Percentiles rank a stretch among this genome's conserved stretches.
These are phyloP conservation scores for Sordariomycetes sp. DNA, from an alignment of 2,329 filamentous ascomycete species.

Conservation along the genomic window DNA sequence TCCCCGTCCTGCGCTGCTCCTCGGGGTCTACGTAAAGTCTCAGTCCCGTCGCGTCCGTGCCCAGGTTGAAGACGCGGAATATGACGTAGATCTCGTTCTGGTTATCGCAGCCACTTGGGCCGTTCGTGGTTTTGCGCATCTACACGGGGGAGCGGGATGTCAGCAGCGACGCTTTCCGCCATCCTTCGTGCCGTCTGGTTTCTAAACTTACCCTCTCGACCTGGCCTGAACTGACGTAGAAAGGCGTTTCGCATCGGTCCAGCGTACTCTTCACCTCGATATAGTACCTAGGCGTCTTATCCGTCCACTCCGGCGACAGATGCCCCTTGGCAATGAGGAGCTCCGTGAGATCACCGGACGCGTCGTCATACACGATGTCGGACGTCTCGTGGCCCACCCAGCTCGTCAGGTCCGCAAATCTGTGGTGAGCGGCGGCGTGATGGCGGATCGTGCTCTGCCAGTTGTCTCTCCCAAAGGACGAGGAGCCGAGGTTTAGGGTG, in stretches of 20 bases:
- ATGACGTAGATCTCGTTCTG: constrained; percentile 24
- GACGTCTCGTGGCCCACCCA: constrained; percentile 32
- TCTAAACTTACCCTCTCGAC: constrained; percentile 13
- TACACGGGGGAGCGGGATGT: not conserved
- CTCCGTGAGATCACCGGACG: constrained; percentile 18
- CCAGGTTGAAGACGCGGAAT: constrained; percentile 27
- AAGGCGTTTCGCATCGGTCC: constrained; percentile 21
- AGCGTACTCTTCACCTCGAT: constrained; percentile 42
- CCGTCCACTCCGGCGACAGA: constrained; percentile 15
- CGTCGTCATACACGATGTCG: constrained; percentile 34
- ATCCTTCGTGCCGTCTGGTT: not conserved
- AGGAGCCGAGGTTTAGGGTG: constrained; percentile 14
- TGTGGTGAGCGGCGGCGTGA: constrained; percentile 23
- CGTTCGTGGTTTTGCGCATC: constrained; percentile 1
- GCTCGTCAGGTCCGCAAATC: constrained; percentile 25
- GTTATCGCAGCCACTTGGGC: constrained; percentile 6
- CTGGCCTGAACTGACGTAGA: constrained; percentile 35
- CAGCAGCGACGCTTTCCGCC: not conserved
- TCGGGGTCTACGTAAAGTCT: constrained; percentile 26
- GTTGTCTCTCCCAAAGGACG: constrained; percentile 24
- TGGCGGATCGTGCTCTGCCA: constrained; percentile 38
- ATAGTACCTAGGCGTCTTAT: constrained; percentile 24
- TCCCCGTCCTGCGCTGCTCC: not conserved
- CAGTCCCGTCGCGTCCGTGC: constrained; percentile 15
- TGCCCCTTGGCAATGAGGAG: constrained; percentile 22